phyloP scores from a whole-genome alignment of 306 rosid species.

The Acmispon strigosus region DNA sequence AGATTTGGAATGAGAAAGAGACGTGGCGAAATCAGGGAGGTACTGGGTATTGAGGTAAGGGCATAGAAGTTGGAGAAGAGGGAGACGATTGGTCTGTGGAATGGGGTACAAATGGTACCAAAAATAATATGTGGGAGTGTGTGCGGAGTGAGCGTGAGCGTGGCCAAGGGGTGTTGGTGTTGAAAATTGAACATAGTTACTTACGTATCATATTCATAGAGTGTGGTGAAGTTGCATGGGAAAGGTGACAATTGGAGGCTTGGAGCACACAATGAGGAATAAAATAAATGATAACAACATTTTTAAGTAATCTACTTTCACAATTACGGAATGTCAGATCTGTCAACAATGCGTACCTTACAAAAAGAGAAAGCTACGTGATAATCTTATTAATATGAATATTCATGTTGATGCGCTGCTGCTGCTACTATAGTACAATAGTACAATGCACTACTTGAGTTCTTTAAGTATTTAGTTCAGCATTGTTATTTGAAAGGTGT shows the following conservation, averaged over 20 bases:
- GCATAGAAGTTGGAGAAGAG: conserved; percentile 55
- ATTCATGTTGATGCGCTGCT: neutral
- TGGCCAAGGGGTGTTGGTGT: conserved; percentile 48
- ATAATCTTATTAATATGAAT: neutral
- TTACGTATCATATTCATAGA: conserved; percentile 31
- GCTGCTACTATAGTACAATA: neutral
- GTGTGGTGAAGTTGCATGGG: conserved; percentile 41
- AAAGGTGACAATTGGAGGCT: conserved; percentile 48
- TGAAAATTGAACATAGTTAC: conserved; percentile 30
- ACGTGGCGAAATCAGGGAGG: conserved; percentile 40
- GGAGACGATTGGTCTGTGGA: conserved; percentile 76
- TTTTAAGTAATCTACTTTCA: conserved; percentile 29
- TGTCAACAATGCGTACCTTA: conserved; percentile 30
- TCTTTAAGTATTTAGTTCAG: too few species aligned
- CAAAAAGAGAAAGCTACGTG: conserved; percentile 14
- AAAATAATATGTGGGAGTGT: conserved; percentile 44
- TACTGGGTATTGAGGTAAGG: conserved; percentile 30
- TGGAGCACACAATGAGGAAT: conserved; percentile 19
- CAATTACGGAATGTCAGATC: conserved; percentile 88
- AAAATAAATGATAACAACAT: neutral
- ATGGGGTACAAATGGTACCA: conserved; percentile 61
- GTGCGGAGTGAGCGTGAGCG: conserved; percentile 64
- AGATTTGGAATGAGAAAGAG: neutral
- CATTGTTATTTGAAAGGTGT: too few species aligned
- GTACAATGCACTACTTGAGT: too few species aligned